Percentiles rank a stretch among this genome's conserved stretches.
Conservation (phyloP, 2,329 filamentous ascomycete species). For the Talaromyces rugulosus region DNA sequence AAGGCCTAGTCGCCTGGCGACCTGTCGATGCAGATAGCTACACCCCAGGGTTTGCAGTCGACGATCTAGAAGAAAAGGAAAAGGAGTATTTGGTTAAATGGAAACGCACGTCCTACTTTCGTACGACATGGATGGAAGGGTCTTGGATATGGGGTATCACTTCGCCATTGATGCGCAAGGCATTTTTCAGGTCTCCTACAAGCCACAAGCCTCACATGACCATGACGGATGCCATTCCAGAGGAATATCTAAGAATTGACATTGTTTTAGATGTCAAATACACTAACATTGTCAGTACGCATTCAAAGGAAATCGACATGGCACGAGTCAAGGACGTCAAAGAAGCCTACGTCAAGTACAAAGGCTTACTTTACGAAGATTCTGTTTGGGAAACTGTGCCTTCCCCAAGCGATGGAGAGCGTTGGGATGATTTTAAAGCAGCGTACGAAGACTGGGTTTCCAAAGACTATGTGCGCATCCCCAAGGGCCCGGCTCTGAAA, state of each 20-base stretch:
- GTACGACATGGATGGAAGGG: conserved; percentile 82
- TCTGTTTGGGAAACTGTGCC: conserved; percentile 86
- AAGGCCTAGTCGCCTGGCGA: conserved; percentile 83
- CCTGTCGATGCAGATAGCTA: conserved; percentile 59
- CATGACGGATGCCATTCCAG: conserved; percentile 74
- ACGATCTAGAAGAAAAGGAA: conserved; percentile 65
- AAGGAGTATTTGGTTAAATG: conserved; percentile 93
- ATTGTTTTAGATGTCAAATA: conserved; percentile 83
- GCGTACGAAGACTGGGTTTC: conserved; percentile 85
- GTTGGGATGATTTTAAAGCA: conserved; percentile 73
- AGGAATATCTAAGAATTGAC: conserved; percentile 79
- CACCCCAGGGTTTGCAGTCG: conserved; percentile 47
- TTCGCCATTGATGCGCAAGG: conserved; percentile 59
- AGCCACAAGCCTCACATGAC: conserved; percentile 64
- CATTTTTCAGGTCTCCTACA: conserved; percentile 68
- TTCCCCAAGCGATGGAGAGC: conserved; percentile 51
- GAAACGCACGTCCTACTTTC: conserved; percentile 73
- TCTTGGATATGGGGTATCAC: conserved; percentile 79
- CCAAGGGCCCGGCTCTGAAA: conserved; percentile 53
- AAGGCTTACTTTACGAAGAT: conserved; percentile 86
- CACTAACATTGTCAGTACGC: conserved; percentile 51
- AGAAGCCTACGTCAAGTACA: conserved; percentile 80
- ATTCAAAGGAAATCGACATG: conserved; percentile 65
- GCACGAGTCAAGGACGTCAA: conserved; percentile 67
- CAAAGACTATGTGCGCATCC: conserved; percentile 68